Percentiles rank a stretch among this genome's conserved stretches.
phyloP scores from a whole-genome alignment of 768 basidiomycete species.

The Amanita pallidorosea region DNA sequence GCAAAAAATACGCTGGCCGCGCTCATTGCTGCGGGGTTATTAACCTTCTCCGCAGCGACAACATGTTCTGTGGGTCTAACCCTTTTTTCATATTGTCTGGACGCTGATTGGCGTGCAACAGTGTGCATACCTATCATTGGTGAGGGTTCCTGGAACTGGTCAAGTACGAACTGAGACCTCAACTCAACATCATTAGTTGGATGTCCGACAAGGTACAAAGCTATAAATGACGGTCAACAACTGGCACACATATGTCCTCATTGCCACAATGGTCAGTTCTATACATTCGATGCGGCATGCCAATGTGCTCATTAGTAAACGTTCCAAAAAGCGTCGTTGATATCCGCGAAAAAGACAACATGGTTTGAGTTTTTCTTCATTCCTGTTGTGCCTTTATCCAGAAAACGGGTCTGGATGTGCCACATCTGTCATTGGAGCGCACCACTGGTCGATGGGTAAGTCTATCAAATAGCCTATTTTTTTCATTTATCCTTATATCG shows the following conservation, averaged over 20 bases:
- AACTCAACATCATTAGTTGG: constrained; percentile 40
- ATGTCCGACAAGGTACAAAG: constrained; percentile 48
- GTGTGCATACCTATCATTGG: constrained; percentile 43
- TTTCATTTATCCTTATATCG: background rate
- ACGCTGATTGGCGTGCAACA: constrained; percentile 11
- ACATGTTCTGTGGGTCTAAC: constrained; percentile 4
- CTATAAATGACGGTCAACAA: constrained; percentile 40
- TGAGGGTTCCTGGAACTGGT: constrained; percentile 1
- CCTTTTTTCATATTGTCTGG: background rate
- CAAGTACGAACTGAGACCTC: background rate
- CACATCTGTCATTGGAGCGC: constrained; percentile 59
- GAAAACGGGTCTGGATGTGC: constrained; percentile 60
- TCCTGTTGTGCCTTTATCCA: constrained; percentile 55
- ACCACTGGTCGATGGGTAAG: constrained; percentile 40
- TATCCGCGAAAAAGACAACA: constrained; percentile 49
- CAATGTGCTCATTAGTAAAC: background rate
- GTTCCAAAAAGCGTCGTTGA: constrained; percentile 40
- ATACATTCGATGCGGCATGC: background rate
- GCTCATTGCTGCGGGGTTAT: background rate
- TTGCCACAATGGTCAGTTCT: constrained; percentile 58
- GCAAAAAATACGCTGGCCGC: background rate
- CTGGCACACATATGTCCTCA: constrained; percentile 51
- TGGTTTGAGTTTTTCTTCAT: constrained; percentile 77
- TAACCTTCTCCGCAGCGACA: constrained; percentile 4
- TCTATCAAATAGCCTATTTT: constrained; percentile 1